phyloP scores from a whole-genome alignment of 345 rosid genomes.

The Arabidopsis suecica region DNA sequence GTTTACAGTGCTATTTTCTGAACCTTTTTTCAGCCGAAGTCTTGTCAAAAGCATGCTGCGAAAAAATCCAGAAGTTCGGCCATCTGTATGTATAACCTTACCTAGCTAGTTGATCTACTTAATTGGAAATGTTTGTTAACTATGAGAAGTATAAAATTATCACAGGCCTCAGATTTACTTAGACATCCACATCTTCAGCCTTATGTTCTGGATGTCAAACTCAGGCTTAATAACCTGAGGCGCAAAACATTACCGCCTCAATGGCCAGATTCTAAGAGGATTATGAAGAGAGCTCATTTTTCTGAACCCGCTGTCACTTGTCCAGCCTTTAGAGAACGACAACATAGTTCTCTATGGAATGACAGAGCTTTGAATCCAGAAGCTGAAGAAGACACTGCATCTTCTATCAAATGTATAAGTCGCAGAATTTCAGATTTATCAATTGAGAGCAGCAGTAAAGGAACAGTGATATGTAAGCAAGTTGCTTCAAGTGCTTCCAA shows the following conservation, averaged over 20 bases:
- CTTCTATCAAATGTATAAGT: slow-evolving; percentile 50
- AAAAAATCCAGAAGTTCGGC: slow-evolving; percentile 88
- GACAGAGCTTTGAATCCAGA: slow-evolving; percentile 77
- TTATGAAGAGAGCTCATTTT: slow-evolving; percentile 62
- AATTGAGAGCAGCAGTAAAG: slow-evolving; percentile 56
- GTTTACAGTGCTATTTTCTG: not conserved
- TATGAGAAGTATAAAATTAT: not conserved
- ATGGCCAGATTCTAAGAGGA: slow-evolving; percentile 61
- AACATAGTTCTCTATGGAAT: slow-evolving; percentile 55
- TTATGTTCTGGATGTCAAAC: slow-evolving; percentile 67
- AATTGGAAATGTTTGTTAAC: not conserved
- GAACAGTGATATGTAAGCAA: slow-evolving; percentile 73
- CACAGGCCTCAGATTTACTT: slow-evolving; percentile 83
- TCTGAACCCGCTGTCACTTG: slow-evolving; percentile 44
- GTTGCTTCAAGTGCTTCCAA: slow-evolving; percentile 53
- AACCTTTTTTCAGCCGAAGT: slow-evolving; percentile 63
- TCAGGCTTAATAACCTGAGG: slow-evolving; percentile 69
- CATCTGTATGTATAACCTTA: slow-evolving; percentile 63
- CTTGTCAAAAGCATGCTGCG: slow-evolving; percentile 95
- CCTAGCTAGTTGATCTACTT: not conserved
- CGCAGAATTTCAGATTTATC: slow-evolving; percentile 57
- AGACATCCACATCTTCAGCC: slow-evolving; percentile 76
- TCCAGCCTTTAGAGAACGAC: slow-evolving; percentile 45
- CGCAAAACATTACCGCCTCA: slow-evolving; percentile 61
- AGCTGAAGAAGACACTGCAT: slow-evolving; percentile 65